Evolutionary conservation across 352 stramenopile genomes (phyloP).

Genomic region (Phytophthora melonis): DNA sequence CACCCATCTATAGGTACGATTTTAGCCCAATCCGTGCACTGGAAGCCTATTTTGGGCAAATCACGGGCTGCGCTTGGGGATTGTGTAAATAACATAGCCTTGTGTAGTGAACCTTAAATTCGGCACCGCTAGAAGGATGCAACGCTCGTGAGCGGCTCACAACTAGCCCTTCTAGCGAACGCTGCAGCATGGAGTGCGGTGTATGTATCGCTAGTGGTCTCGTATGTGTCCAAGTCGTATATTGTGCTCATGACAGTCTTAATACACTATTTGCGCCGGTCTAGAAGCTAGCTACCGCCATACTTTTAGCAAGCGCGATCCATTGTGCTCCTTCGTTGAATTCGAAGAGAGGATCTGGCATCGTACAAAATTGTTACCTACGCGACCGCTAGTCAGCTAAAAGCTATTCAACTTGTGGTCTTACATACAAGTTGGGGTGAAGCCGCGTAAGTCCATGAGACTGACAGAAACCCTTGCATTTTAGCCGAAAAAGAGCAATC

Average conservation of each 20-base stretch:
- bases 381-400: no score
- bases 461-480: no score
- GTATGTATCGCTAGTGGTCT: no score
- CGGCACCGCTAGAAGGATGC: neutral
- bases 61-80: neutral
- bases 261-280: neutral
- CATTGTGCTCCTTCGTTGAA: neutral
- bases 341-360: no score
- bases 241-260: neutral
- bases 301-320: neutral
- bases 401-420: no score
- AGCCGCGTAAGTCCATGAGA: no score
- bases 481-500: no score
- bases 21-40: slow-evolving; percentile 36
- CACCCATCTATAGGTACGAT: slow-evolving; percentile 43
- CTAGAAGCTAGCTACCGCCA: neutral
- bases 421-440: no score
- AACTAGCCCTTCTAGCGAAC: neutral
- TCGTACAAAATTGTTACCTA: no score
- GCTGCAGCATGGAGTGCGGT: neutral
- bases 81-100: neutral
- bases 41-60: slow-evolving; percentile 24
- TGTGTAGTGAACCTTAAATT: neutral
- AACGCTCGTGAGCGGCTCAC: neutral
- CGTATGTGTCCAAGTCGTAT: no score